Conservation (phyloP, 2,329 filamentous ascomycete species). For the Xylaria arbuscula region DNA sequence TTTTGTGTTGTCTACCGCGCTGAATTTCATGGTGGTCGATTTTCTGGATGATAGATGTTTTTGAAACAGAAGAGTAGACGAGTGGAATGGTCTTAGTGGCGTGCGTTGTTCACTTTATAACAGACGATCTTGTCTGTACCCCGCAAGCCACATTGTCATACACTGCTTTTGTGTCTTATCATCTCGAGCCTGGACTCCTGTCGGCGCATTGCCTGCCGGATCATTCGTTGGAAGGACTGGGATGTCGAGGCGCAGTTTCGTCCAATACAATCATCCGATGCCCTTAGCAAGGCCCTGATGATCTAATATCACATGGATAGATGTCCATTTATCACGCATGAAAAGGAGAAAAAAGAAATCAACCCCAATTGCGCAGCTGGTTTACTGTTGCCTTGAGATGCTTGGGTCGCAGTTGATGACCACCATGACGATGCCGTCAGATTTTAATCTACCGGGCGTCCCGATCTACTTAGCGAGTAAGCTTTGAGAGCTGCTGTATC, state of each 20-base stretch:
- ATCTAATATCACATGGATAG: no score
- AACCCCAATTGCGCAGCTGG: not conserved
- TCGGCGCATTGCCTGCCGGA: conserved; percentile 4
- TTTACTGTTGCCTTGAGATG: no score
- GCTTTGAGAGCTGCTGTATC: no score
- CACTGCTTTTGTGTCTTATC: not conserved
- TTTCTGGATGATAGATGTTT: not conserved
- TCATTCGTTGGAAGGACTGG: not conserved
- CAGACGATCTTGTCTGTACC: not conserved
- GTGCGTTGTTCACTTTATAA: not conserved
- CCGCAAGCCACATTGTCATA: not conserved
- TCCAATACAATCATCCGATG: not conserved
- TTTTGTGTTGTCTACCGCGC: conserved; percentile 9
- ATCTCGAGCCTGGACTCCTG: not conserved
- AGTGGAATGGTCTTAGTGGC: not conserved
- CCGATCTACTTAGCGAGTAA: no score
- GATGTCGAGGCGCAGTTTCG: not conserved
- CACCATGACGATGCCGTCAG: no score
- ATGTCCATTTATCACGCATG: not conserved
- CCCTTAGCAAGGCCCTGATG: not conserved
- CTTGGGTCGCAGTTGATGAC: no score
- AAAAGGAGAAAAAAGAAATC: not conserved
- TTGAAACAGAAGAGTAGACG: not conserved
- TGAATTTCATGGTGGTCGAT: conserved; percentile 6
- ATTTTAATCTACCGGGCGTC: no score